Conservation (phyloP, 176 grass and related monocot species). For the Saccharum officinarum region DNA sequence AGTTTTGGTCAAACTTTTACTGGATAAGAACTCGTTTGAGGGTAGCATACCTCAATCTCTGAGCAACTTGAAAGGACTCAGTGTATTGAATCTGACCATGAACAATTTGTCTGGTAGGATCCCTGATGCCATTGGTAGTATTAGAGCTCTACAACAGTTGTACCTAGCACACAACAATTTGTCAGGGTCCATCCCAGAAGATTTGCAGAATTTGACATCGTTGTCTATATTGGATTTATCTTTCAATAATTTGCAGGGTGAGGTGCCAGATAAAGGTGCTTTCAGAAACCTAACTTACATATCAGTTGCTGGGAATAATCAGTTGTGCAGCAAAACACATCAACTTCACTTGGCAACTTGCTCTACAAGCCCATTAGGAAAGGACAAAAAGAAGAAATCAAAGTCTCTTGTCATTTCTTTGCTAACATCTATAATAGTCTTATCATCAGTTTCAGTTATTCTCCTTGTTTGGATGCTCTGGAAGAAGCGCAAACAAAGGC, state of each 20-base stretch:
- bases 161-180: slow-evolving; percentile 7
- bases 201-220: slow-evolving; percentile 33
- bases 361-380: no score
- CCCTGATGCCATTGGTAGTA: slow-evolving; percentile 15
- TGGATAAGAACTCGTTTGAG: slow-evolving; percentile 45
- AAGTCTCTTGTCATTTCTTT: no score
- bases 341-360: not conserved
- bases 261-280: slow-evolving; percentile 41
- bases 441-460: no score
- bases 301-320: slow-evolving; percentile 30
- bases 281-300: slow-evolving; percentile 34
- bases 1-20: slow-evolving; percentile 23
- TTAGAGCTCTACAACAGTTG: slow-evolving; percentile 23
- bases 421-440: no score
- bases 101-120: slow-evolving; percentile 35
- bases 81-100: slow-evolving; percentile 34
- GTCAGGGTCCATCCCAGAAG: not conserved
- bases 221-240: slow-evolving; percentile 40
- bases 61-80: slow-evolving; percentile 30
- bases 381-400: no score
- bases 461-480: no score
- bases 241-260: slow-evolving; percentile 49
- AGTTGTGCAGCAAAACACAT: slow-evolving; percentile 40
- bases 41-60: slow-evolving; percentile 48
- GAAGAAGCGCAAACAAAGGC: no score